phyloP scores from a whole-genome alignment of 441 rosid species.

The Corymbia calophylla region DNA sequence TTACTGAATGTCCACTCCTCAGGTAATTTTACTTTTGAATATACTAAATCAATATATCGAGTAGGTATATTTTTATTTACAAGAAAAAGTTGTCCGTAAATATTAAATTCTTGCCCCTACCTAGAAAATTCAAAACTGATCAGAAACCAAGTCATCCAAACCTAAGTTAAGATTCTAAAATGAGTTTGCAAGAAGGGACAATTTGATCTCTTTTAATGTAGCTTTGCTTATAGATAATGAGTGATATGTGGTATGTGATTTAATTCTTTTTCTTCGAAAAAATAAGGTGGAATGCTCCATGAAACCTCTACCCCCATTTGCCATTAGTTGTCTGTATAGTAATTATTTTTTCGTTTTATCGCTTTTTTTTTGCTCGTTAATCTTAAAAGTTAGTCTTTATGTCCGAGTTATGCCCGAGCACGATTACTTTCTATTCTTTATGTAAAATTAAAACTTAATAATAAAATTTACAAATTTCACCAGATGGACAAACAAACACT shows the following conservation, averaged over 20 bases:
- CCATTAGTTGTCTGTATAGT: neutral
- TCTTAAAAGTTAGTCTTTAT: neutral
- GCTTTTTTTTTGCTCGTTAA: accelerated
- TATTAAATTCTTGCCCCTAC: neutral
- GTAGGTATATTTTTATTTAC: too few species aligned
- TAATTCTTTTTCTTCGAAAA: neutral
- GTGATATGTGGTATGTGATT: neutral
- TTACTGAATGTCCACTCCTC: neutral
- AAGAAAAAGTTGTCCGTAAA: too few species aligned
- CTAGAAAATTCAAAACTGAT: neutral
- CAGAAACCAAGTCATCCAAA: neutral
- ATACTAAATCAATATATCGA: too few species aligned
- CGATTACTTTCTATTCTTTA: neutral
- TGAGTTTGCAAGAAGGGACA: neutral
- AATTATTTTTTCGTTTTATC: neutral
- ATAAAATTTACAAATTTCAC: neutral
- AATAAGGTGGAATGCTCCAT: neutral
- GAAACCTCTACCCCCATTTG: neutral
- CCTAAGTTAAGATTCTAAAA: neutral
- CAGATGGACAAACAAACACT: neutral
- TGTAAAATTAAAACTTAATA: neutral
- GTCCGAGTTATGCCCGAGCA: neutral
- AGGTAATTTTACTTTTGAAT: too few species aligned
- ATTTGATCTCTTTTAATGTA: neutral
- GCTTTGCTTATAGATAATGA: neutral